Base-by-base conservation (phyloP, 1,139 yeast genomes). In the Hemisphaericaspora xylanilytica region DNA sequence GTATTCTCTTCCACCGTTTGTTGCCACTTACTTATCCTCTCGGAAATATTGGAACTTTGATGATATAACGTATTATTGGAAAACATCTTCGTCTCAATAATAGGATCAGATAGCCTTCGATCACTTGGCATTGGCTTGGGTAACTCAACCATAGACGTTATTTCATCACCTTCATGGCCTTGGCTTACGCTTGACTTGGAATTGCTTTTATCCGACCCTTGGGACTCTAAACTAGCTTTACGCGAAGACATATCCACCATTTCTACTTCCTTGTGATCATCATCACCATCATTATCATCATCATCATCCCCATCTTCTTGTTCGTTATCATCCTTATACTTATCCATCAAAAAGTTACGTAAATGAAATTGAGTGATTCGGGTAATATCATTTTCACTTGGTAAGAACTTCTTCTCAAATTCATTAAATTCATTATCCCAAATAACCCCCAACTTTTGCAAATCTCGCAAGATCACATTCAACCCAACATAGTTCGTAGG, bases 331-430 rank as follows among this genome's bases (percentile, higher is more conserved):
- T 67, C 61, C 37, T 69, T 60, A 36, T 67, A 63, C 42, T 64
- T 67, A 42, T 75, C 88, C 50, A 78, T 61, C 51, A 92, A 81
- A 40, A 89, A 73, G 50, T 81, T 86, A 44, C 82, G 79, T 53
- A 94, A 68, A 55, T 92, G 98, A 49, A 84, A 84, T 11, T 96
- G 87, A 2, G 98, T 90, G 34, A 92, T 85, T 45, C 89, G 73
- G 7, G 96, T 84, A 48, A 94, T 86, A 70, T 94, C 98, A 54
- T 85, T 87, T 59, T 94, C 98, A 12, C 95, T 81, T 0, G 97
- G 97, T 44, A 92, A 75, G 54, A 75, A 92, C 21, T 71, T 73
- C 38, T 75, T 75, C 47, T 87, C 97, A 62, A 92, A 89, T n/a
- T 80, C 86, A 33, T 78, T 74, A 54, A 94, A 89, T 43, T 85